These are phyloP conservation scores for Bremia lactucae DNA, from an alignment of 352 stramenopile species.

Conservation along the genomic window DNA sequence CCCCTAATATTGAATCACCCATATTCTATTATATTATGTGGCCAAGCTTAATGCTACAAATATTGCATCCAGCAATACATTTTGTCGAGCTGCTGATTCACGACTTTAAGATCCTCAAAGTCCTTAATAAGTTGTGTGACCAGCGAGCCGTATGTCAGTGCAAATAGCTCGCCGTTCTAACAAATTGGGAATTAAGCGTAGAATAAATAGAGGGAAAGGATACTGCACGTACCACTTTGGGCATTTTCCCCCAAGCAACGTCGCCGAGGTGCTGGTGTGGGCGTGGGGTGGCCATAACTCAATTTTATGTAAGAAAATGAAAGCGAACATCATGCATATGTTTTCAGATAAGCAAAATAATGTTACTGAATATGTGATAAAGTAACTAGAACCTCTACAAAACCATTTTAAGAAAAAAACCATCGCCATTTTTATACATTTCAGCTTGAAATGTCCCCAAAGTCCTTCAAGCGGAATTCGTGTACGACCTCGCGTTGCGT, in stretches of 20 bases:
- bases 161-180: constrained; percentile 95
- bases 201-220: neutral
- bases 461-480: no score
- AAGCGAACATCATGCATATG: no score
- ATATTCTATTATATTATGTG: constrained; percentile 1
- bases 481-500: no score
- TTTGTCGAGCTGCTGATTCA: constrained; percentile 93
- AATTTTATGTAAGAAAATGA: no score
- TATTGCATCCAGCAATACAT: constrained; percentile 47
- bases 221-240: constrained; percentile 74
- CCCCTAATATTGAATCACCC: constrained; percentile 40
- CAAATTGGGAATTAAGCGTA: neutral
- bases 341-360: no score
- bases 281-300: neutral
- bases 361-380: no score
- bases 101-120: constrained; percentile 89
- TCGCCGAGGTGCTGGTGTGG: constrained; percentile 56
- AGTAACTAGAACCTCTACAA: no score
- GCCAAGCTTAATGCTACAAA: neutral
- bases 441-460: no score
- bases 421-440: no score
- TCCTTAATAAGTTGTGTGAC: constrained; percentile 93
- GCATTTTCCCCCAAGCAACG: constrained; percentile 87
- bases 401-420: no score
- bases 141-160: constrained; percentile 95